phyloP scores from a whole-genome alignment of 768 basidiomycete genomes.

The Termitomyces eurrhizus region DNA sequence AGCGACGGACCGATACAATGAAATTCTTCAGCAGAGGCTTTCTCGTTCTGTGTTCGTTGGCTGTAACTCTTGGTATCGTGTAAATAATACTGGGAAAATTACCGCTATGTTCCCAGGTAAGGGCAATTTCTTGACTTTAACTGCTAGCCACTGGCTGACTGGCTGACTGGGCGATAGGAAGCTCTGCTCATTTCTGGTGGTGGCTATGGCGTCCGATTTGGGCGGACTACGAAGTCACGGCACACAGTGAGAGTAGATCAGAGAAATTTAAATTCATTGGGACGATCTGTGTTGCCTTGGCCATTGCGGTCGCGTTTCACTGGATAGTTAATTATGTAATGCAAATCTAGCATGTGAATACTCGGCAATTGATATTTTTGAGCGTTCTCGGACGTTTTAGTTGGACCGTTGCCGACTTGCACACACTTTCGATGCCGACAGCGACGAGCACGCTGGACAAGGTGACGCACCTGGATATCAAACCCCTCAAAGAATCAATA shows the following conservation, averaged over 20 bases:
- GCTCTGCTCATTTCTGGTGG: constrained; percentile 3
- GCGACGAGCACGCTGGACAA: constrained; percentile 40
- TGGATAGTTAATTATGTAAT: background rate
- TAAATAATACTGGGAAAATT: constrained; percentile 31
- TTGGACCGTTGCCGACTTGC: background rate
- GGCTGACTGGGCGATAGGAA: background rate
- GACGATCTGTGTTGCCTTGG: background rate
- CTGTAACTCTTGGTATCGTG: constrained; percentile 40
- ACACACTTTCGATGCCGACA: constrained; percentile 41
- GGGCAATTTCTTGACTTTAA: background rate
- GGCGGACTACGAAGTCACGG: background rate
- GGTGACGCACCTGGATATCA: constrained; percentile 20
- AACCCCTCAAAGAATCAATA: constrained; percentile 33
- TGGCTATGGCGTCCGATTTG: background rate
- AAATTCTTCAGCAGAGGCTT: constrained; percentile 17
- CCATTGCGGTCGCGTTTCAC: background rate
- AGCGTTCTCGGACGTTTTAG: background rate
- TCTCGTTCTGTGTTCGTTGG: constrained; percentile 22
- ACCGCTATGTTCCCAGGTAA: constrained; percentile 37
- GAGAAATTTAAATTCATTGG: background rate
- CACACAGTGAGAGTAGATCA: background rate
- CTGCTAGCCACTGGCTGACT: no score
- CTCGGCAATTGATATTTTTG: background rate
- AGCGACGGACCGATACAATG: constrained; percentile 21
- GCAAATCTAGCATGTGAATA: constrained; percentile 14